A percentile compares a stretch with the other conserved stretches of the same genome.
Conservation (phyloP, 1,139 yeast genomes). For the Nakaseomyces sp. region DNA sequence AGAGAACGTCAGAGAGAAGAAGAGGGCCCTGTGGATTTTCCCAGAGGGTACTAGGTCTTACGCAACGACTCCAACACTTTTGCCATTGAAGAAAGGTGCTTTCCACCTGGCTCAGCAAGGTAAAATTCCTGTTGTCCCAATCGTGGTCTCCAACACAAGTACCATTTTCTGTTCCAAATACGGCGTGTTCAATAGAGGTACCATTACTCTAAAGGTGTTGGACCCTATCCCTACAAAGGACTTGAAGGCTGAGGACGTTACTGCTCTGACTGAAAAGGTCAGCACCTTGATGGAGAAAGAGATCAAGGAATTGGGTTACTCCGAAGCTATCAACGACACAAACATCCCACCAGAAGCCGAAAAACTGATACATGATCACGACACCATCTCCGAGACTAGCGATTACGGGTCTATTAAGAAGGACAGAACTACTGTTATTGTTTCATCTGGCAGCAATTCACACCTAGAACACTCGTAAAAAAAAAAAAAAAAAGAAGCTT, state of each 20-base stretch:
- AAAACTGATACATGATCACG: constrained; percentile 10
- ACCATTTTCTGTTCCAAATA: constrained; percentile 53
- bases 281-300: constrained; percentile 36
- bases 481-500: too few species aligned
- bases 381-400: neutral
- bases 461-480: neutral
- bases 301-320: constrained; percentile 37
- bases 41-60: constrained; percentile 96
- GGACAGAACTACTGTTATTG: constrained; percentile 10
- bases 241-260: constrained; percentile 54
- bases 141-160: constrained; percentile 79
- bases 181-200: constrained; percentile 55
- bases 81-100: constrained; percentile 94
- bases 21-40: constrained; percentile 73
- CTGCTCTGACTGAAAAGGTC: constrained; percentile 38
- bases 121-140: constrained; percentile 77
- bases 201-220: constrained; percentile 55
- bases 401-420: constrained; percentile 6
- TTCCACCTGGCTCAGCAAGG: constrained; percentile 95
- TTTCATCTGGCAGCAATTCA: constrained; percentile 2
- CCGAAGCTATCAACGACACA: constrained; percentile 30
- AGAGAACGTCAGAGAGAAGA: constrained; percentile 45
- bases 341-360: constrained; percentile 24
- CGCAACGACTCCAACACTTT: constrained; percentile 52
- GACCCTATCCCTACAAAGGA: constrained; percentile 56